phyloP scores from a whole-genome alignment of 179 eudicot species.

The Spinacia oleracea region DNA sequence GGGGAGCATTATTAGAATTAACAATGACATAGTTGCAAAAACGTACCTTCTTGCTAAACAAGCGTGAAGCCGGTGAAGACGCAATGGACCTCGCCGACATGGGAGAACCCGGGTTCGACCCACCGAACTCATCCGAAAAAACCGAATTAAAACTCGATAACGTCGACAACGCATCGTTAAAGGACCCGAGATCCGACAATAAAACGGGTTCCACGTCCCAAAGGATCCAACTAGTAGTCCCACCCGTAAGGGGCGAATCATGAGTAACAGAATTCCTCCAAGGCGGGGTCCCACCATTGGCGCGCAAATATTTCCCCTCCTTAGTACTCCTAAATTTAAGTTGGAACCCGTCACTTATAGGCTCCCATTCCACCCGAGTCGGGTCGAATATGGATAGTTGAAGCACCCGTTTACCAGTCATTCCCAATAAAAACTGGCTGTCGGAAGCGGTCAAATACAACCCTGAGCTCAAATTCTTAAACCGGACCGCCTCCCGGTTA shows the following conservation, averaged over 20 bases:
- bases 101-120: conserved; percentile 28
- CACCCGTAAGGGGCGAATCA: conserved; percentile 37
- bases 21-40: not conserved
- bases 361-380: conserved; percentile 39
- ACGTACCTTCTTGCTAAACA: conserved; percentile 27
- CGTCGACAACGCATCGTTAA: not conserved
- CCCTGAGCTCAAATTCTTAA: conserved; percentile 32
- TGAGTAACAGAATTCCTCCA: conserved; percentile 46
- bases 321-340: conserved; percentile 30
- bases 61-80: conserved; percentile 6
- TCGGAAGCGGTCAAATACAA: conserved; percentile 43
- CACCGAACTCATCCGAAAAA: conserved; percentile 27
- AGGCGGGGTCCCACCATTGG: conserved; percentile 47
- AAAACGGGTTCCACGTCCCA: conserved; percentile 45
- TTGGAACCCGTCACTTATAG: conserved; percentile 40
- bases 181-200: conserved; percentile 14
- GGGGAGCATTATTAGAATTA: no score
- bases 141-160: conserved; percentile 33
- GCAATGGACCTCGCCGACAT: conserved; percentile 18
- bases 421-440: conserved; percentile 35
- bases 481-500: conserved; percentile 27
- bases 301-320: conserved; percentile 41
- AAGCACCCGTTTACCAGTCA: conserved; percentile 44
- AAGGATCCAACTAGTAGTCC: conserved; percentile 29
- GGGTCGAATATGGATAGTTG: conserved; percentile 36